Conservation (phyloP, 306 rosid genomes). For the Malus sieversii region DNA sequence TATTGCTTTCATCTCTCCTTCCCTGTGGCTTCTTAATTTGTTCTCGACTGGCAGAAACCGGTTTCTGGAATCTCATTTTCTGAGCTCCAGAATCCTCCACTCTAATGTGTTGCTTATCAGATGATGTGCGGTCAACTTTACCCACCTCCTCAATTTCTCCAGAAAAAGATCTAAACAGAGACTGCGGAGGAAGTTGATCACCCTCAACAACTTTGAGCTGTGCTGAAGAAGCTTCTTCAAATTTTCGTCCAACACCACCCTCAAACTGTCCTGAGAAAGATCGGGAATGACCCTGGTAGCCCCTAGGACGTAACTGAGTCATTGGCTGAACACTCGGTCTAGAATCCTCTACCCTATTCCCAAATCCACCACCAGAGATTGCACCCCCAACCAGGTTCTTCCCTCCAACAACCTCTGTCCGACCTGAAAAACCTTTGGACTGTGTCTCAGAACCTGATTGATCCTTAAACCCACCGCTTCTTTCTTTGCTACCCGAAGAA, state of each 20-base stretch:
- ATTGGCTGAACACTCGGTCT: conserved; percentile 40
- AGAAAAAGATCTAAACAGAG: conserved; percentile 34
- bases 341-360: conserved; percentile 33
- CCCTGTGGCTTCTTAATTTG: conserved; percentile 35
- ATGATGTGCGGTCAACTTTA: conserved; percentile 22
- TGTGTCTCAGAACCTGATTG: conserved; percentile 24
- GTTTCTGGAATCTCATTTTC: conserved; percentile 51
- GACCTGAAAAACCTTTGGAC: conserved; percentile 21
- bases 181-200: conserved; percentile 42
- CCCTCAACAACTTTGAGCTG: conserved; percentile 29
- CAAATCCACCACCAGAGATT: conserved; percentile 33
- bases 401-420: conserved; percentile 19
- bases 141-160: conserved; percentile 32
- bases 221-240: conserved; percentile 33
- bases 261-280: conserved; percentile 75
- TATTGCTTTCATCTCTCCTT: conserved; percentile 41
- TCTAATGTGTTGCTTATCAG: conserved; percentile 26
- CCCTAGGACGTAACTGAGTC: conserved; percentile 39
- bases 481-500: conserved; percentile 20
- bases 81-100: conserved; percentile 43
- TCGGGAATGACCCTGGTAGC: conserved; percentile 56
- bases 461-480: conserved; percentile 17
- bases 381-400: conserved; percentile 19
- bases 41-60: conserved; percentile 29
- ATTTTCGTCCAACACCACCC: conserved; percentile 44